Evolutionary conservation across 2,329 filamentous ascomycete genomes (phyloP).

Genomic region (Exophiala mesophila): DNA sequence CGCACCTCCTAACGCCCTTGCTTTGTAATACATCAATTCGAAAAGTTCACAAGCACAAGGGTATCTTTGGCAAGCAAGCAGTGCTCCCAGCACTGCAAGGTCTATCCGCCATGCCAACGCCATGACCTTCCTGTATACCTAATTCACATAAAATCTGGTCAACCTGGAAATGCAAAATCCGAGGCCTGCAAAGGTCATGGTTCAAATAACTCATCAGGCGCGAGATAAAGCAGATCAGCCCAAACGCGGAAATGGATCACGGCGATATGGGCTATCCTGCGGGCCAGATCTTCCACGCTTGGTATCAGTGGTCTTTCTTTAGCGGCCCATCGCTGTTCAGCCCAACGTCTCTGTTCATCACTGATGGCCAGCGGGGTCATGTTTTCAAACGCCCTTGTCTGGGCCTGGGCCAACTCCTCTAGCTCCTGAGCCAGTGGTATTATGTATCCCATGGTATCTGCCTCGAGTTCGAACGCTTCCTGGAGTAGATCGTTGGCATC

Average conservation of each 20-base stretch:
- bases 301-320: conserved; percentile 26
- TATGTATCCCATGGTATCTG: neutral
- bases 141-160: too few relatives aligned
- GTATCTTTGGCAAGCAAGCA: too few relatives aligned
- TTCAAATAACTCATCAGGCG: too few relatives aligned
- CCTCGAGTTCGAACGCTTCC: conserved; percentile 7
- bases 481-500: conserved; percentile 4
- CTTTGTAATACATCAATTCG: too few relatives aligned
- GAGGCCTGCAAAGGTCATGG: too few relatives aligned
- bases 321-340: conserved; percentile 18
- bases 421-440: conserved; percentile 15
- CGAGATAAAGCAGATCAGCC: conserved; percentile 65
- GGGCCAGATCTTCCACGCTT: conserved; percentile 54
- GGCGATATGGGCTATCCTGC: conserved; percentile 74
- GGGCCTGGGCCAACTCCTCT: conserved; percentile 29
- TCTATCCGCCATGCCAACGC: too few relatives aligned
- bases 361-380: conserved; percentile 42
- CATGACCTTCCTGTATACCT: too few relatives aligned
- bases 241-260: conserved; percentile 89
- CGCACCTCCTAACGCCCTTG: too few relatives aligned
- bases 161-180: too few relatives aligned
- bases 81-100: too few relatives aligned
- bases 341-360: conserved; percentile 35
- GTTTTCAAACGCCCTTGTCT: conserved; percentile 35
- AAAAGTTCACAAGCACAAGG: too few relatives aligned